phyloP scores from a whole-genome alignment of 768 basidiomycete species.

The Wakefieldia striispora region DNA sequence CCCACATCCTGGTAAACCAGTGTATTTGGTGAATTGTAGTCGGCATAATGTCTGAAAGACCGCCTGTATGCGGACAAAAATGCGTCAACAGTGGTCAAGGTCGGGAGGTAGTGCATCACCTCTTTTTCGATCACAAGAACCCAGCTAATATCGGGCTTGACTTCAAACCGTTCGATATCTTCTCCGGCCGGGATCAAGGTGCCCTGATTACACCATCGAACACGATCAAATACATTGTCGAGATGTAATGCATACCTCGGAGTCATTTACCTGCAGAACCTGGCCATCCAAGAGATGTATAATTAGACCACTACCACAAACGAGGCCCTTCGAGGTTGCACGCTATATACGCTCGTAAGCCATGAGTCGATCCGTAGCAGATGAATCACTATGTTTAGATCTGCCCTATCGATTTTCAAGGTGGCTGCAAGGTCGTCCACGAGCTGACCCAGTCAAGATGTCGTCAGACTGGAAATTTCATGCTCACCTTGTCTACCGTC shows the following conservation, averaged over 20 bases:
- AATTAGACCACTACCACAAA: conserved; percentile 63
- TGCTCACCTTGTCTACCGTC: conserved; percentile 71
- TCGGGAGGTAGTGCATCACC: conserved; percentile 37
- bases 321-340: conserved; percentile 85
- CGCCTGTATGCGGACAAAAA: conserved; percentile 52
- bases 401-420: conserved; percentile 65
- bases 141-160: conserved; percentile 62
- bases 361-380: background rate
- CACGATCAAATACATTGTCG: background rate
- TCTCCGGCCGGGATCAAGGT: conserved; percentile 76
- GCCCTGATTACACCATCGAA: conserved; percentile 44
- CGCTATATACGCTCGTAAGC: conserved; percentile 46
- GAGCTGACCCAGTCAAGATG: conserved; percentile 48
- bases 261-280: conserved; percentile 46
- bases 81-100: background rate
- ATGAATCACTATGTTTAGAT: conserved; percentile 70
- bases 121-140: conserved; percentile 94
- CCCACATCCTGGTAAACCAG: conserved; percentile 57
- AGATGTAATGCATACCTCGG: conserved; percentile 45
- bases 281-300: conserved; percentile 61
- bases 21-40: conserved; percentile 48
- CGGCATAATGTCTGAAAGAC: conserved; percentile 87
- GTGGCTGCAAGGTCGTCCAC: conserved; percentile 91
- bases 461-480: background rate
- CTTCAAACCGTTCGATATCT: conserved; percentile 60